Evolutionary conservation across 2,329 filamentous ascomycete species (phyloP).

Genomic region (Trichophyton benhamiae): DNA sequence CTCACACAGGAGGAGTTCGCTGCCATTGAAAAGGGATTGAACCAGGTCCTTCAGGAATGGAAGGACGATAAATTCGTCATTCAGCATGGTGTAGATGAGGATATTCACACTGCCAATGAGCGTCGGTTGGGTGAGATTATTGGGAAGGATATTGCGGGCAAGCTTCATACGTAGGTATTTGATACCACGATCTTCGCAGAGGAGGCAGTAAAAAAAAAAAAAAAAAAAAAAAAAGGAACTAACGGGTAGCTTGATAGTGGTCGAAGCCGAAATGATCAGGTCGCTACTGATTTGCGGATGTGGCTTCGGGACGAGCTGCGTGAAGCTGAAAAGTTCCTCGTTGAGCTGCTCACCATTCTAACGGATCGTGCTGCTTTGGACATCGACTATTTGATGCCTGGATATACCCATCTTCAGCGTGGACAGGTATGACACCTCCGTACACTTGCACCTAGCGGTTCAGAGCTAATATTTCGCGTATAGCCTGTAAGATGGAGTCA

Average conservation of each 20-base stretch:
- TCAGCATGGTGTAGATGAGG: constrained; percentile 19
- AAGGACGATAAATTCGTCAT: constrained; percentile 18
- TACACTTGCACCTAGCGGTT: not conserved
- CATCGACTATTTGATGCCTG: constrained; percentile 69
- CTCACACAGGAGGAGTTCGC: constrained; percentile 57
- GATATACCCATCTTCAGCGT: constrained; percentile 70
- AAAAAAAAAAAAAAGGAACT: not conserved
- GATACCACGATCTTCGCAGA: not conserved
- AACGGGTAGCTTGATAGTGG: constrained; percentile 27
- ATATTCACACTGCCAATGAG: constrained; percentile 18
- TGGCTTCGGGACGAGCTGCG: constrained; percentile 69
- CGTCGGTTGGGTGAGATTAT: constrained; percentile 70
- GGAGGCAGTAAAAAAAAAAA: not conserved
- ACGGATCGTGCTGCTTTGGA: constrained; percentile 59
- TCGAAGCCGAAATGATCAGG: constrained; percentile 79
- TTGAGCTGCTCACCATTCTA: constrained; percentile 57
- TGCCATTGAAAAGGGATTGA: constrained; percentile 56
- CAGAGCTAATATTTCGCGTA: not conserved
- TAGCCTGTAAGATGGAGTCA: constrained; percentile 69
- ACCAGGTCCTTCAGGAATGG: constrained; percentile 34
- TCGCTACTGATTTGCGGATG: constrained; percentile 79
- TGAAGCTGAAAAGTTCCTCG: constrained; percentile 55
- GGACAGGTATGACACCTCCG: constrained; percentile 10
- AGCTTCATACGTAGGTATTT: constrained; percentile 60
- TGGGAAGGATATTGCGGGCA: constrained; percentile 71